These are phyloP conservation scores for Arachis monticola DNA, from an alignment of 331 rosid genomes.

Conservation along the genomic window DNA sequence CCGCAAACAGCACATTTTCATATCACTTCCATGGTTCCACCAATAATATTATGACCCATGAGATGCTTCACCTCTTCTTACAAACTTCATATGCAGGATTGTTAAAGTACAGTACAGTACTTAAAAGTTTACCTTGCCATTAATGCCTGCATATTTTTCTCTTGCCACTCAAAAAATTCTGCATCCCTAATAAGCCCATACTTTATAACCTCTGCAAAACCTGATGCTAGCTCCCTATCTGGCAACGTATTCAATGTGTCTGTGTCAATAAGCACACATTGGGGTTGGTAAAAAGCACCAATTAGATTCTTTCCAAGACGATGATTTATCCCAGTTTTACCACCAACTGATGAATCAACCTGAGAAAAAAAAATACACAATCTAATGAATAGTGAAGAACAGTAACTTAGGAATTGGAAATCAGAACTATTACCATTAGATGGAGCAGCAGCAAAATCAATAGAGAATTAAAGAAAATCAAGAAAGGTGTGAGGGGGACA, in stretches of 20 bases:
- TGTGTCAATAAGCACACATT: slow-evolving; percentile 90
- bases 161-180: slow-evolving; percentile 95
- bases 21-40: background rate
- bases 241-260: slow-evolving; percentile 82
- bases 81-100: slow-evolving; percentile 30
- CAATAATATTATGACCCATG: slow-evolving; percentile 31
- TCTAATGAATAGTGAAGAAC: background rate
- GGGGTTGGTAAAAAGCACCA: slow-evolving; percentile 97
- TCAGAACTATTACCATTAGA: slow-evolving; percentile 13
- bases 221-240: slow-evolving; percentile 90
- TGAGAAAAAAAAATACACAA: slow-evolving; percentile 39
- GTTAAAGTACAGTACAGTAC: background rate
- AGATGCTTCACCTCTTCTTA: slow-evolving; percentile 27
- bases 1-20: too few species aligned
- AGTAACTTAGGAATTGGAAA: slow-evolving; percentile 6
- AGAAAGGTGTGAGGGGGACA: background rate
- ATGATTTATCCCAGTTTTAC: slow-evolving; percentile 96
- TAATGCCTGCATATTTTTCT: slow-evolving; percentile 77
- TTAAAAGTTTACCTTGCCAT: slow-evolving; percentile 66
- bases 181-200: slow-evolving; percentile 95
- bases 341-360: slow-evolving; percentile 99
- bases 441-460: slow-evolving; percentile 1
- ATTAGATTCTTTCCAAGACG: slow-evolving; percentile 92
- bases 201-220: slow-evolving; percentile 92
- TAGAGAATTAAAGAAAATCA: background rate